Percentiles rank a stretch among this genome's conserved stretches.
Conservation (phyloP, 192 early-diverging fungal genomes). For the Oehlia diaphana region DNA sequence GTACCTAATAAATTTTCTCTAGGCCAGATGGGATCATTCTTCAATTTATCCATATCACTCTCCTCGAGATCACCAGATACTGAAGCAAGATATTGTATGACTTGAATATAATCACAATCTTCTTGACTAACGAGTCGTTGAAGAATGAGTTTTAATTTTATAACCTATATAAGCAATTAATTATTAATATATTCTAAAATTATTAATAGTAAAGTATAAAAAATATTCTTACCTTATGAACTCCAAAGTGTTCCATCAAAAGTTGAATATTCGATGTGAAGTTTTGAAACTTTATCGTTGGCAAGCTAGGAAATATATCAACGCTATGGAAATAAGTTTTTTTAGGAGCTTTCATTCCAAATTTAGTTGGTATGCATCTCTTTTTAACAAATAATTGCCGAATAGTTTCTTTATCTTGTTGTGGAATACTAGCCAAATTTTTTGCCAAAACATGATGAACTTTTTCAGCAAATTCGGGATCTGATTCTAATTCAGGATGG, state of each 20-base stretch:
- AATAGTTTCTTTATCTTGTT: constrained; percentile 34
- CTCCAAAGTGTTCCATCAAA: constrained; percentile 55
- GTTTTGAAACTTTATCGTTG: constrained; percentile 62
- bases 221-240: constrained; percentile 57
- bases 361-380: constrained; percentile 71
- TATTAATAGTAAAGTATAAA: no score
- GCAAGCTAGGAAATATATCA: constrained; percentile 80
- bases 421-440: constrained; percentile 39
- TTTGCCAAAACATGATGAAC: constrained; percentile 58
- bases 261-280: constrained; percentile 56
- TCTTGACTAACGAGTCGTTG: constrained; percentile 69
- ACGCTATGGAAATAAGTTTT: constrained; percentile 79
- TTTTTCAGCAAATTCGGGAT: constrained; percentile 65
- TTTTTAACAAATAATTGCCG: constrained; percentile 37
- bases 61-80: constrained; percentile 63
- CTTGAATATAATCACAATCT: constrained; percentile 79
- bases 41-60: constrained; percentile 60
- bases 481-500: constrained; percentile 25
- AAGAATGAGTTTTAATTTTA: constrained; percentile 82
- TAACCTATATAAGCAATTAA: constrained; percentile 46
- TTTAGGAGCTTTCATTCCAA: constrained; percentile 62
- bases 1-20: constrained; percentile 36
- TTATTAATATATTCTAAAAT: no score
- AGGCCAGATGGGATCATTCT: constrained; percentile 67
- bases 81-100: constrained; percentile 77